Conservation (phyloP, 139 green algal species). For the Medakamo hakoo region DNA sequence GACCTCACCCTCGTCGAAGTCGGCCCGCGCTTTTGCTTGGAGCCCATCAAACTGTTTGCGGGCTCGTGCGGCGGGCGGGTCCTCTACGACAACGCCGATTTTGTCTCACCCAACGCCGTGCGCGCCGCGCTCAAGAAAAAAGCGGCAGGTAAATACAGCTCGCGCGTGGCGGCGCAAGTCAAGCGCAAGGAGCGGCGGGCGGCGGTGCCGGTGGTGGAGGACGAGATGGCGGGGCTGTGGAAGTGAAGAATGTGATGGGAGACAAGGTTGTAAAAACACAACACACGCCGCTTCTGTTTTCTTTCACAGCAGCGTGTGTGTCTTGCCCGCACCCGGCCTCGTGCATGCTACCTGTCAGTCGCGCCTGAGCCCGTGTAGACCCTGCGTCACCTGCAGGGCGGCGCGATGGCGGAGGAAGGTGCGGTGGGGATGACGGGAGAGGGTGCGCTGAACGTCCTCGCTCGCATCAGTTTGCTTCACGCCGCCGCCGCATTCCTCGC, state of each 20-base stretch:
- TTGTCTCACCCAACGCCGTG: slow-evolving; percentile 80
- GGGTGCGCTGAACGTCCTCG: not conserved
- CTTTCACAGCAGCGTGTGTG: too few species aligned
- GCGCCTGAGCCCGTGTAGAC: too few species aligned
- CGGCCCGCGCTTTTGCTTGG: slow-evolving; percentile 74
- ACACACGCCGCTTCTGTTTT: not conserved
- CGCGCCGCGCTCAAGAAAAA: slow-evolving; percentile 52
- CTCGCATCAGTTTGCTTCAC: too few species aligned
- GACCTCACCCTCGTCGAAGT: slow-evolving; percentile 40
- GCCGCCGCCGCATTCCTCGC: too few species aligned
- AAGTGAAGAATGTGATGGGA: not conserved
- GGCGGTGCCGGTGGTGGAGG: slow-evolving; percentile 26
- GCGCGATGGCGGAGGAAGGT: not conserved
- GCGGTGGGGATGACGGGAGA: too few species aligned
- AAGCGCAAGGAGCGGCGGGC: slow-evolving; percentile 43
- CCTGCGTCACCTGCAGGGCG: not conserved
- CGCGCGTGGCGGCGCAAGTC: slow-evolving; percentile 49
- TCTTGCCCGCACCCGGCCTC: not conserved
- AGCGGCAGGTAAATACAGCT: slow-evolving; percentile 55
- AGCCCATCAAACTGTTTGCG: slow-evolving; percentile 86
- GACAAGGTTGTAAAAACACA: not conserved
- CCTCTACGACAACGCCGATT: slow-evolving; percentile 83
- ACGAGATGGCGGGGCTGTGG: slow-evolving; percentile 49
- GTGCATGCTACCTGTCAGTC: not conserved
- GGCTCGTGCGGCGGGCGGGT: slow-evolving; percentile 71